Evolutionary conservation across 805 yeast genomes (phyloP).

Genomic region (Candida manassasensis): DNA sequence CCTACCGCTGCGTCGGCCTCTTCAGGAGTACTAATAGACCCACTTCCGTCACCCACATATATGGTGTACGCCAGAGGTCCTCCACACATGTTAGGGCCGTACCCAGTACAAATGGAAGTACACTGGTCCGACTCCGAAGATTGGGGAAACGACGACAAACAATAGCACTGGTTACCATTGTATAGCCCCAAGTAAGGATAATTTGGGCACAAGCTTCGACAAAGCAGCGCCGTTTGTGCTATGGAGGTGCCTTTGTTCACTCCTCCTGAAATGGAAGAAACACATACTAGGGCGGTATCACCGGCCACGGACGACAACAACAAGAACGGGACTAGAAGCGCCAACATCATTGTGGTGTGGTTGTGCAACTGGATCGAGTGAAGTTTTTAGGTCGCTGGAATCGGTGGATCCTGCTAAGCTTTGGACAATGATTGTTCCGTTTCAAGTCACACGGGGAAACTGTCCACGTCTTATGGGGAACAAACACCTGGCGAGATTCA

Average conservation of each 20-base stretch:
- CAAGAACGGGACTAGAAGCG: not conserved
- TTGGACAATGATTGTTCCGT: no score
- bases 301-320: not conserved
- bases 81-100: slow-evolving; percentile 32
- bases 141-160: slow-evolving; percentile 30
- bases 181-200: slow-evolving; percentile 36
- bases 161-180: slow-evolving; percentile 35
- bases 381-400: no score
- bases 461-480: no score
- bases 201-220: slow-evolving; percentile 25
- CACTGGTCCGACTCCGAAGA: slow-evolving; percentile 18
- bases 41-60: slow-evolving; percentile 21
- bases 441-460: no score
- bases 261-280: slow-evolving; percentile 9
- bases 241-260: slow-evolving; percentile 17
- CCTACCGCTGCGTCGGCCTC: slow-evolving; percentile 6
- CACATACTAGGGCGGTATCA: slow-evolving; percentile 1
- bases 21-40: slow-evolving; percentile 5
- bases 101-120: slow-evolving; percentile 31
- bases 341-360: not conserved
- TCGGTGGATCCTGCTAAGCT: no score
- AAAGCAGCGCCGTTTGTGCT: slow-evolving; percentile 27
- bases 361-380: no score
- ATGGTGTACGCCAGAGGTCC: slow-evolving; percentile 30
- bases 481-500: no score